These are phyloP conservation scores for Hemisphaericaspora xylofermentans DNA, from an alignment of 1,139 yeast genomes.

Conservation along the genomic window DNA sequence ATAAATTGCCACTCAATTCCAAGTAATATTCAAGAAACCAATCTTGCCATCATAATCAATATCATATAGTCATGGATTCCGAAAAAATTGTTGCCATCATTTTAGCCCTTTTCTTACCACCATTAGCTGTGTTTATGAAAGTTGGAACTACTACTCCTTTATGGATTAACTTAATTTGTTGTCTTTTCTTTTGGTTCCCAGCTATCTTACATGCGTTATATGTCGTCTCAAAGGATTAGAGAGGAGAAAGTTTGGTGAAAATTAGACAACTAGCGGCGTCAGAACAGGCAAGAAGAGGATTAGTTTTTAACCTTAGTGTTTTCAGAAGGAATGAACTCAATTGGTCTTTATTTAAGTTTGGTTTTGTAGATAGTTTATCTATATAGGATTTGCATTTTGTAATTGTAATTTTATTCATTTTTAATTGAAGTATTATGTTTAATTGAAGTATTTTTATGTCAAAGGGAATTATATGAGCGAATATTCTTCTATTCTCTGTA, in stretches of 20 bases:
- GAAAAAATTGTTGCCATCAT: conserved; percentile 45
- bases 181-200: conserved; percentile 70
- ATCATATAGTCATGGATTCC: conserved; percentile 30
- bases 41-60: too few species aligned
- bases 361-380: not conserved
- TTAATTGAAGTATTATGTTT: not conserved
- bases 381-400: too few species aligned
- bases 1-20: too few species aligned
- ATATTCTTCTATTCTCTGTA: too few species aligned
- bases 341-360: not conserved
- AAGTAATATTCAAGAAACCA: not conserved
- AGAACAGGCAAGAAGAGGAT: not conserved
- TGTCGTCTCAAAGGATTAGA: conserved; percentile 45
- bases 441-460: too few species aligned
- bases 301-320: too few species aligned
- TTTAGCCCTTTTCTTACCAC: conserved; percentile 62
- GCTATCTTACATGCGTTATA: conserved; percentile 73
- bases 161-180: conserved; percentile 60
- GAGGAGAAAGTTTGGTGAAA: not conserved
- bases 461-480: too few species aligned
- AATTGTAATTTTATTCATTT: too few species aligned
- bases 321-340: too few species aligned
- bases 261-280: too few species aligned
- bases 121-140: conserved; percentile 68
- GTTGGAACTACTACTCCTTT: conserved; percentile 62